phyloP scores from a whole-genome alignment of 1,284 basidiomycete genomes.

The Tilletia horrida region DNA sequence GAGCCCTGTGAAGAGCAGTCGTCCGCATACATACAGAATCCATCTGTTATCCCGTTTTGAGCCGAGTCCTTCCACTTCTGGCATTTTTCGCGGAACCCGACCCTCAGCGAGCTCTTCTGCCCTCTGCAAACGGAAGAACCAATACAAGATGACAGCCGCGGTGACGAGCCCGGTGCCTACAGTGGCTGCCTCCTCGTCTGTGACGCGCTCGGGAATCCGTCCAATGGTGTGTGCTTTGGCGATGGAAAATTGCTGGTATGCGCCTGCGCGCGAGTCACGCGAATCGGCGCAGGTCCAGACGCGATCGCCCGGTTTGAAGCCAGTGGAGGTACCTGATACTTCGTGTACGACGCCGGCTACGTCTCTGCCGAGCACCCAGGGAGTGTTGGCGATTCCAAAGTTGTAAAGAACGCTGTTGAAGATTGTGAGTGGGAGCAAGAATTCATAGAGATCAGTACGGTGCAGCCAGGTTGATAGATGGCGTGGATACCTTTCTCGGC shows the following conservation, averaged over 20 bases:
- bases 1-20: neutral
- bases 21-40: conserved; percentile 31
- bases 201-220: conserved; percentile 24
- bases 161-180: conserved; percentile 53
- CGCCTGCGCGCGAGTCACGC: conserved; percentile 35
- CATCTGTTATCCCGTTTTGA: conserved; percentile 21
- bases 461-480: too few relatives aligned
- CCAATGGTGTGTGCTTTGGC: conserved; percentile 34
- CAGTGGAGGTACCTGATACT: conserved; percentile 56
- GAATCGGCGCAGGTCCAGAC: conserved; percentile 52
- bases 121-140: conserved; percentile 34
- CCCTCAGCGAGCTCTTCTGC: conserved; percentile 18
- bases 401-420: conserved; percentile 34
- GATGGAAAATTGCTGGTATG: conserved; percentile 37
- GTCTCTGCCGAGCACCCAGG: conserved; percentile 59
- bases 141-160: conserved; percentile 39
- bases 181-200: conserved; percentile 39
- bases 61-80: neutral
- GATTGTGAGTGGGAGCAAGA: too few relatives aligned
- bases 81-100: neutral
- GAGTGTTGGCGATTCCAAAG: conserved; percentile 43
- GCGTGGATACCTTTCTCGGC: too few relatives aligned
- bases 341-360: conserved; percentile 57
- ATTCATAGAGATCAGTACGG: too few relatives aligned
- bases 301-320: conserved; percentile 58